Percentiles rank a stretch among this genome's conserved stretches.
Evolutionary conservation across 352 stramenopile species (phyloP).

Genomic region (Pythium graminicola): DNA sequence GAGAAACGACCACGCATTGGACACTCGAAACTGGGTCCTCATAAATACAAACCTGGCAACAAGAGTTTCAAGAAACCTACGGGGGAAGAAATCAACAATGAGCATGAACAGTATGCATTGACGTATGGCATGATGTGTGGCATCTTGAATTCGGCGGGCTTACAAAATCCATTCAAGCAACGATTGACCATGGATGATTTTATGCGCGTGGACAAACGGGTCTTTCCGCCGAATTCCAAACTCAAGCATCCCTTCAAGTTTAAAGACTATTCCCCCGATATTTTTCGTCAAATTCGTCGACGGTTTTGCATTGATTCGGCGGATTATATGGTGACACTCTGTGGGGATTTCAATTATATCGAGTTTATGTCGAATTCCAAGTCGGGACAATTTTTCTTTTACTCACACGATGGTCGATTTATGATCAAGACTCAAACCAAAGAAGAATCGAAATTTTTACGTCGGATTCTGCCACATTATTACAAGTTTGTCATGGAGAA

Average conservation of each 20-base stretch:
- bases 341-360: conserved; percentile 95
- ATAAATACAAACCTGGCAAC: conserved; percentile 45
- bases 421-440: conserved; percentile 90
- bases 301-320: conserved; percentile 70
- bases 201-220: conserved; percentile 77
- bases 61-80: conserved; percentile 58
- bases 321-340: conserved; percentile 91
- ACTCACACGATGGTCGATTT: conserved; percentile 85
- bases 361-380: conserved; percentile 99
- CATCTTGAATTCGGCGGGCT: conserved; percentile 92
- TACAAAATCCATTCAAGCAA: conserved; percentile 72
- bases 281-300: conserved; percentile 74
- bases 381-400: conserved; percentile 94
- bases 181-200: conserved; percentile 90
- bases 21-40: conserved; percentile 41
- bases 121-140: conserved; percentile 99
- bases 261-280: conserved; percentile 90
- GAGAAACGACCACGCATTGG: conserved; percentile 52
- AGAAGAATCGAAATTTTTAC: conserved; percentile 72
- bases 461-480: conserved; percentile 81
- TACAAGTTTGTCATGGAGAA: conserved; percentile 77
- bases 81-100: conserved; percentile 68
- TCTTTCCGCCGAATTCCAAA: conserved; percentile 62
- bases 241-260: conserved; percentile 86
- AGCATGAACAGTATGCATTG: conserved; percentile 96